A percentile compares a stretch with the other conserved stretches of the same genome.
These are phyloP conservation scores for Metarhizium guizhouense DNA, from an alignment of 2,329 filamentous ascomycete genomes.

Conservation along the genomic window DNA sequence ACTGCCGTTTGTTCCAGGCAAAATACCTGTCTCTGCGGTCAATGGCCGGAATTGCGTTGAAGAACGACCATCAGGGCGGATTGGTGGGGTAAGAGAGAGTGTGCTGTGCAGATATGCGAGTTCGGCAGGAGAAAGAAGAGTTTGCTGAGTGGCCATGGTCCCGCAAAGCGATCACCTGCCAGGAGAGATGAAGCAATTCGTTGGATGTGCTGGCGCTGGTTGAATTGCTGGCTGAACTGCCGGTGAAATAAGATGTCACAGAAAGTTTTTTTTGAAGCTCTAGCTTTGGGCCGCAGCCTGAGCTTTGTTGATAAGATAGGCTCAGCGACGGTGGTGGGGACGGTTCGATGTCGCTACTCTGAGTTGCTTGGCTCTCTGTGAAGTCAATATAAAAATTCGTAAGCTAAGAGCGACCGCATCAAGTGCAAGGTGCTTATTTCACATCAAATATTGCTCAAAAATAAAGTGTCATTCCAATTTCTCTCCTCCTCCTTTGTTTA, in stretches of 20 bases:
- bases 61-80: constrained; percentile 79
- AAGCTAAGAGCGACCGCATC: too few species aligned
- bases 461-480: too few species aligned
- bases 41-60: constrained; percentile 85
- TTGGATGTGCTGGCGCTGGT: not conserved
- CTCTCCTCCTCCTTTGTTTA: too few species aligned
- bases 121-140: constrained; percentile 86
- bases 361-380: too few species aligned
- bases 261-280: constrained; percentile 17
- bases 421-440: too few species aligned
- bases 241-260: constrained; percentile 2
- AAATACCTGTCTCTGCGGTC: constrained; percentile 79
- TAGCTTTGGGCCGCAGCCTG: not conserved
- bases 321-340: constrained; percentile 13
- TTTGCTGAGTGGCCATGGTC: constrained; percentile 57
- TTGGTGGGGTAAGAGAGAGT: constrained; percentile 70
- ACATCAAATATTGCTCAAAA: too few species aligned
- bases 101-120: constrained; percentile 90
- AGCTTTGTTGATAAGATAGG: constrained; percentile 17
- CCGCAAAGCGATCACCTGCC: not conserved
- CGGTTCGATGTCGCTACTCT: not conserved
- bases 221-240: not conserved
- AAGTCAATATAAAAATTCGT: too few species aligned
- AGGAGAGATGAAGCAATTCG: not conserved
- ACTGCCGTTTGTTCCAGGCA: constrained; percentile 85